A percentile compares a stretch with the other conserved stretches of the same genome.
These are phyloP conservation scores for Candida pseudocylindracea DNA, from an alignment of 1,139 yeast species.

Conservation along the genomic window DNA sequence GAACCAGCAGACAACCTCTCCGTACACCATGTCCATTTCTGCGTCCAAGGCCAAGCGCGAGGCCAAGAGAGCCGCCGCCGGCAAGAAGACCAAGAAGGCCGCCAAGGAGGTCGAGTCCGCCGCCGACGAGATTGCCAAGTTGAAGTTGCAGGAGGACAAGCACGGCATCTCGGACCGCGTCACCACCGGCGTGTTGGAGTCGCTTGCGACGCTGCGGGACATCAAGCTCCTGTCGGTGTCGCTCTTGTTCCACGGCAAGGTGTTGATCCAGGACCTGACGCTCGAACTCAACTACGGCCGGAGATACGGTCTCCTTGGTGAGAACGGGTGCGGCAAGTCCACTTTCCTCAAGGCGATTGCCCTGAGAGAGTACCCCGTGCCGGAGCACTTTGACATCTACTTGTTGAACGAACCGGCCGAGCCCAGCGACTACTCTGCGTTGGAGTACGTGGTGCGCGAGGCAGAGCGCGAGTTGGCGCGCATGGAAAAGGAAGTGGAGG, in stretches of 20 bases:
- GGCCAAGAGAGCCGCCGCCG: conserved; percentile 54
- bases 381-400: conserved; percentile 78
- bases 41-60: conserved; percentile 97
- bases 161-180: conserved; percentile 94
- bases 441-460: conserved; percentile 92
- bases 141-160: conserved; percentile 83
- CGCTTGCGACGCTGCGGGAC: conserved; percentile 82
- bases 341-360: conserved; percentile 85
- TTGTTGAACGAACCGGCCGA: conserved; percentile 94
- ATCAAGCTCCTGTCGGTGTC: conserved; percentile 79
- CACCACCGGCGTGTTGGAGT: conserved; percentile 89
- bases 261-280: conserved; percentile 74
- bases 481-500: conserved; percentile 82
- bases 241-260: conserved; percentile 92
- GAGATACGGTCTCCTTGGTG: conserved; percentile 91
- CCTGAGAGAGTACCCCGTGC: conserved; percentile 90
- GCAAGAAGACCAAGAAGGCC: conserved; percentile 39
- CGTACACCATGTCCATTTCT: conserved; percentile 16
- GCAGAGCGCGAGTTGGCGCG: conserved; percentile 86
- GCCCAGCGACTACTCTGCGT: conserved; percentile 76
- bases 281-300: conserved; percentile 93
- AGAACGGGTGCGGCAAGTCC: conserved; percentile 98
- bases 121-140: conserved; percentile 58
- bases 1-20: not conserved
- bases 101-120: conserved; percentile 40